Evolutionary conservation across 2,329 filamentous ascomycete genomes (phyloP), one percentile per base, ranked within the genome.

Genomic region (Aspergillus udagawae): DNA sequence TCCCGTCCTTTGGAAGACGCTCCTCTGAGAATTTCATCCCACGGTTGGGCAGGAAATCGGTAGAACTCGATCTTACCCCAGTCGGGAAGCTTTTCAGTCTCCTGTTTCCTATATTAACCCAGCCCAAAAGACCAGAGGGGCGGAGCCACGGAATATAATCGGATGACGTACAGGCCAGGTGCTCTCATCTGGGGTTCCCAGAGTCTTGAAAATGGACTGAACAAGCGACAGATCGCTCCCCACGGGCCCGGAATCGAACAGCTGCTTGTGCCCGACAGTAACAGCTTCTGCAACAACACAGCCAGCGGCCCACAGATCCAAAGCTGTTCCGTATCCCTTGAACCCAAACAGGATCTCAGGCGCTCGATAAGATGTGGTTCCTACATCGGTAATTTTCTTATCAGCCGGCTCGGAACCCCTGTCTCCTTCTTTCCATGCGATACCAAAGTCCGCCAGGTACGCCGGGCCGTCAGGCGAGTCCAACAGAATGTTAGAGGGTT

Each of bases 221-320:
- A 99, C 93, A 52, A 99, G 79, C 0, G 91, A 90, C 42, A 99
- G 80, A 74, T 99, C 94, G 69, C 90, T 97, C 0, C 95, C 94
- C 52, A 97, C 82, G 65, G 96, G 91, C 1, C 91, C 89, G 3
- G 91, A 90, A 70, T 94, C 88, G 65, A 99, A 97, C 0, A 97
- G 79, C 0, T 88, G 82, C 59, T 77, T 48, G 77, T 85, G 64
- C 70, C 80, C 62, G 63, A 80, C 60, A 72, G 81, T 68, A 77
- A 86, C 69, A 73, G 90, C 77, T 74, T 97, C 92, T 4, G 91
- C 90, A 10, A 95, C 83, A 67, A 96, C 88, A 60, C 88, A 88
- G 1, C 95, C 94, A 0, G 89, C 83, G 3, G 87, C 89, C 94
- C 95, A 99, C 75, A 97, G 86, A 72, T 99, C 94, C 2, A 97